A percentile compares a stretch with the other conserved stretches of the same genome.
Evolutionary conservation across 768 basidiomycete species (phyloP).

Genomic region (Lepiota brunneoincarnata): DNA sequence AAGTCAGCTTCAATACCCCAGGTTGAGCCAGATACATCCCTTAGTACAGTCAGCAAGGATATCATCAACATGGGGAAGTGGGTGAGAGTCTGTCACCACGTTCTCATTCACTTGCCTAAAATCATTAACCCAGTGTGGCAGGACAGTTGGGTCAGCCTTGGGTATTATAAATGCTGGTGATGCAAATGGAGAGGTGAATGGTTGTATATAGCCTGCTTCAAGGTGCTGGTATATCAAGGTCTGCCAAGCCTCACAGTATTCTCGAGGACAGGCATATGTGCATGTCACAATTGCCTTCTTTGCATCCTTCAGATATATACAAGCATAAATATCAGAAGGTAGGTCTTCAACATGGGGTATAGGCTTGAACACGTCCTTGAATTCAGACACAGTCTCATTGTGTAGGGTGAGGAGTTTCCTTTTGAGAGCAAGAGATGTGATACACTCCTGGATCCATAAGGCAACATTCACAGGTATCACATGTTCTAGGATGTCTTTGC

Average conservation of each 20-base stretch:
- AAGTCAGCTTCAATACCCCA: too few species aligned
- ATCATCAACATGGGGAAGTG: conserved; percentile 26
- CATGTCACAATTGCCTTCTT: conserved; percentile 17
- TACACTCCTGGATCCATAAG: too few species aligned
- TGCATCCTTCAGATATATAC: conserved; percentile 26
- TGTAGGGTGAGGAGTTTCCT: too few species aligned
- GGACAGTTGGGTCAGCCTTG: conserved; percentile 22
- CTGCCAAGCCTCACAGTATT: conserved; percentile 25
- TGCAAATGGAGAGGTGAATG: conserved; percentile 23
- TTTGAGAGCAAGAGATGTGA: too few species aligned
- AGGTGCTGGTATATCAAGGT: conserved; percentile 29
- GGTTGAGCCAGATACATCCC: conserved; percentile 32
- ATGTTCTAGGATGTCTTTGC: too few species aligned
- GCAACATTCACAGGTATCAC: too few species aligned
- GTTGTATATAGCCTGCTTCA: conserved; percentile 22
- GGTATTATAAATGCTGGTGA: conserved; percentile 37
- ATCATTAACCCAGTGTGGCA: conserved; percentile 35
- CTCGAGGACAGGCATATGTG: conserved; percentile 17
- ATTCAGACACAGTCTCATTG: too few species aligned
- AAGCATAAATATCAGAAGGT: conserved; percentile 18
- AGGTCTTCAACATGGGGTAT: conserved; percentile 27
- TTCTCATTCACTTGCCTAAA: conserved; percentile 29
- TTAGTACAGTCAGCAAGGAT: conserved; percentile 31
- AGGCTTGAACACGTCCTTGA: too few species aligned
- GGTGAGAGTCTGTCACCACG: conserved; percentile 24